Evolutionary conservation across 2,329 filamentous ascomycete genomes (phyloP).

Genomic region (Claviceps digitariae): DNA sequence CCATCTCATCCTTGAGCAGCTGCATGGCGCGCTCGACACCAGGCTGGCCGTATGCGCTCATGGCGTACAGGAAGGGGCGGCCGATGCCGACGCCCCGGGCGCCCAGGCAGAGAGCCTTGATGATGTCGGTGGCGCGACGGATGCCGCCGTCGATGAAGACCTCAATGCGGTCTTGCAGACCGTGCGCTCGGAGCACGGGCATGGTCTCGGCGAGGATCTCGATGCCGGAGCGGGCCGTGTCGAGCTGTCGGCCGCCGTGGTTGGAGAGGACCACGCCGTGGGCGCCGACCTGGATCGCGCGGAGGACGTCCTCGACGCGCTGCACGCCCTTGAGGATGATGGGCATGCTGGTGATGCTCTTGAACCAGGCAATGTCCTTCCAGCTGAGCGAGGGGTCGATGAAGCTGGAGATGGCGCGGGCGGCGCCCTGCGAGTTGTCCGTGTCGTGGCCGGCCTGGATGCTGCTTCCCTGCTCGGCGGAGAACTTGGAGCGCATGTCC

Average conservation of each 20-base stretch:
- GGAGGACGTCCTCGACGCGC: slow-evolving; percentile 85
- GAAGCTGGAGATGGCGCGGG: slow-evolving; percentile 87
- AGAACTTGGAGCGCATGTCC: slow-evolving; percentile 92
- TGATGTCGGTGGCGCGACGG: slow-evolving; percentile 79
- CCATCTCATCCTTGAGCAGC: slow-evolving; percentile 87
- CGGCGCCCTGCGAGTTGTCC: slow-evolving; percentile 82
- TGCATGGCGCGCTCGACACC: slow-evolving; percentile 91
- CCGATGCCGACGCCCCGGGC: slow-evolving; percentile 90
- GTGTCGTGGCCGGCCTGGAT: slow-evolving; percentile 67
- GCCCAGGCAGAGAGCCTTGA: slow-evolving; percentile 88
- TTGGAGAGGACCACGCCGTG: slow-evolving; percentile 91
- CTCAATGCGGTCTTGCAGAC: slow-evolving; percentile 65
- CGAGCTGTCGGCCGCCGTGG: slow-evolving; percentile 88
- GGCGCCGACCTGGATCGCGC: slow-evolving; percentile 68
- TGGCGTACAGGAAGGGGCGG: slow-evolving; percentile 87
- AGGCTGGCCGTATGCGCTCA: slow-evolving; percentile 77
- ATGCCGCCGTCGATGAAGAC: slow-evolving; percentile 87
- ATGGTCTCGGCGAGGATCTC: slow-evolving; percentile 90
- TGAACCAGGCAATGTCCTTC: slow-evolving; percentile 92
- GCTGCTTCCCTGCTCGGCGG: slow-evolving; percentile 63
- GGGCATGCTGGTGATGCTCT: slow-evolving; percentile 80
- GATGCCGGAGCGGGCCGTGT: slow-evolving; percentile 77
- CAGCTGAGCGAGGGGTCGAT: slow-evolving; percentile 91
- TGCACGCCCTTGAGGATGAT: slow-evolving; percentile 96
- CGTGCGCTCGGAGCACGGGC: slow-evolving; percentile 64